Evolutionary conservation across 306 rosid genomes (phyloP), one percentile per base, ranked within the genome.

Genomic region (Dicorynia guianensis): DNA sequence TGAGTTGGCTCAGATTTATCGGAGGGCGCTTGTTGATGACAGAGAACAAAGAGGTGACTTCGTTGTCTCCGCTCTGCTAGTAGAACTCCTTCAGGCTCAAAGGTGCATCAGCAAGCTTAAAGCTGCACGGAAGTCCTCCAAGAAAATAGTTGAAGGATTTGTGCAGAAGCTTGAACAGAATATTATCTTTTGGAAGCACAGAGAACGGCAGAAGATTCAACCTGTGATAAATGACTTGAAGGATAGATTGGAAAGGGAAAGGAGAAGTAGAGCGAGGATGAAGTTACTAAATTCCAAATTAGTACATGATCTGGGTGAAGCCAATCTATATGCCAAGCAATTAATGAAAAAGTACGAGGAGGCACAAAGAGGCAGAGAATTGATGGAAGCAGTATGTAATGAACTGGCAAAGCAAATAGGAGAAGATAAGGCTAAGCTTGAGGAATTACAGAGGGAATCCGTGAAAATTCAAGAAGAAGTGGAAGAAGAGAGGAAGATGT

Each of bases 401-500:
- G 86, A 86, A 46, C 76, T 92, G 19, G 87, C 75, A 5, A 67
- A 67, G 42, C 80, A 74, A 47, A 71, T 89, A 49, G 87, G 68
- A 75, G 82, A 85, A 83, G 85, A 86, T n/a, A 85, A 72, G 78
- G 74, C 68, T 10, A 54, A 64, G 71, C 54, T 78, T 12, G 84
- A 81, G 79, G 83, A 8, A 43, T 8, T 86, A 64, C 74, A 77
- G 61, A 82, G 50, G 10, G 87, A 88, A 19, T 81, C 76, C 6
- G 52, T 72, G 66, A 78, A 80, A 61, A 4, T 80, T 39, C 42
- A 63, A 2, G 77, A 77, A 59, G 93, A 88, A 79, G 40, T 82
- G 53, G 91, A 83, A 62, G 90, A 92, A 77, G 97, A 92, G 80
- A 86, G 88, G 75, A 79, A 80, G 49, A 89, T 86, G 97, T 46